These are phyloP conservation scores for Hymenoscyphus repandus DNA, from an alignment of 2,329 filamentous ascomycete genomes.

Conservation along the genomic window DNA sequence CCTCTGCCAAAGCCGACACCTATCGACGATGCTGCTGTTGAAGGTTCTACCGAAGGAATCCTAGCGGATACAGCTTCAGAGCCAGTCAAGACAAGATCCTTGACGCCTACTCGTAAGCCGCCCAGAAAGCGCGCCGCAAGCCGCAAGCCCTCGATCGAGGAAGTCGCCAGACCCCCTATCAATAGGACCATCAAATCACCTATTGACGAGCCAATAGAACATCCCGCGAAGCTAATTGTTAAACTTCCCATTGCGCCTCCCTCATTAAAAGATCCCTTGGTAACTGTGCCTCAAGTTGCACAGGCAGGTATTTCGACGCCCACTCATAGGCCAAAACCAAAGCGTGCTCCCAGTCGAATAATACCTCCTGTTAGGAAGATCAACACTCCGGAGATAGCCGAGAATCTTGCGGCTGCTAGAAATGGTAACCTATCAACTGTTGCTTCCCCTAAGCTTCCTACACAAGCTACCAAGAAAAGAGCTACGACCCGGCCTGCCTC, in stretches of 20 bases:
- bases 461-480: constrained; percentile 22
- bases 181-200: too few species aligned
- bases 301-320: constrained; percentile 1
- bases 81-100: neutral
- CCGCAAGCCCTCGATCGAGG: constrained; percentile 4
- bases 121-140: constrained; percentile 15
- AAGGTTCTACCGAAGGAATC: constrained; percentile 1
- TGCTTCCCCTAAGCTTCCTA: constrained; percentile 12
- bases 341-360: constrained; percentile 12
- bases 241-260: too few species aligned
- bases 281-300: neutral
- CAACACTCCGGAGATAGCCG: constrained; percentile 8
- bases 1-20: neutral
- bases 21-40: neutral
- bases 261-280: too few species aligned
- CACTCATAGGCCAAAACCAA: constrained; percentile 11
- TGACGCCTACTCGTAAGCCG: constrained; percentile 9
- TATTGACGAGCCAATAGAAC: too few species aligned
- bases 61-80: neutral
- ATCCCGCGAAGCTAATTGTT: too few species aligned
- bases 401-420: constrained; percentile 20
- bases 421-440: constrained; percentile 6
- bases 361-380: neutral
- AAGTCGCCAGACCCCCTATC: too few species aligned
- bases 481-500: constrained; percentile 4